Evolutionary conservation across 177 flowering plant genomes (phyloP), one percentile per base, ranked within the genome.

Genomic region (Tripterygium wilfordii): DNA sequence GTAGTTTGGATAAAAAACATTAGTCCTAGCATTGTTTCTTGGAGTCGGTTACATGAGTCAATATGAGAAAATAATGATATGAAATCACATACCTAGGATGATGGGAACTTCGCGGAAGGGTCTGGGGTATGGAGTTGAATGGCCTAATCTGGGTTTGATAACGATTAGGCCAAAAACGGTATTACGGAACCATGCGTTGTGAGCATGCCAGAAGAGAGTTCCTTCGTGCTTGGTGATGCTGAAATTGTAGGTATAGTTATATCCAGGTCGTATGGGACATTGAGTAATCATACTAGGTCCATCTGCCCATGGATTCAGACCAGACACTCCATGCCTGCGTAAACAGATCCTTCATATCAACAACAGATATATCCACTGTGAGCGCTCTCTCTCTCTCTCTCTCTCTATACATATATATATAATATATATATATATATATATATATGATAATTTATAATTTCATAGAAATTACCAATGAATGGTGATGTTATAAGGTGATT

Each of bases 171-270:
- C 90, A 10, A 80, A 45, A 22, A 83, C 80, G 2, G 84, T 78
- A 5, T 84, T 82, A 0, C 90, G 77, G 31, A 80, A 76, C 68
- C 55, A 56, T 0, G 70, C 36, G 6, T 51, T 31, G 36, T 82
- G 89, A 32, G 84, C 83, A 31, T 80, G 85, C 87, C 86, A 83
- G 85, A 87, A 83, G 0, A 83, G 71, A 5, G 89, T 82, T 1
- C 91, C 87, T 18, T 80, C 91, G 36, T 80, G 87, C 1, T 57
- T 42, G 7, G 59, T 68, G 56, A 83, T 49, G 20, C 18, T 78
- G 56, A 83, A 83, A 35, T 38, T 70, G 71, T 83, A 78, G 1
- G 79, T 75, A 56, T 69, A 83, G 25, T 36, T 58, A 1, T 42
- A 23, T 29, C 85, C 91, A 0, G 91, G 85, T 8, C 23, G 65